Evolutionary conservation across 2,329 filamentous ascomycete species (phyloP).

Genomic region (Penicillium sp.): DNA sequence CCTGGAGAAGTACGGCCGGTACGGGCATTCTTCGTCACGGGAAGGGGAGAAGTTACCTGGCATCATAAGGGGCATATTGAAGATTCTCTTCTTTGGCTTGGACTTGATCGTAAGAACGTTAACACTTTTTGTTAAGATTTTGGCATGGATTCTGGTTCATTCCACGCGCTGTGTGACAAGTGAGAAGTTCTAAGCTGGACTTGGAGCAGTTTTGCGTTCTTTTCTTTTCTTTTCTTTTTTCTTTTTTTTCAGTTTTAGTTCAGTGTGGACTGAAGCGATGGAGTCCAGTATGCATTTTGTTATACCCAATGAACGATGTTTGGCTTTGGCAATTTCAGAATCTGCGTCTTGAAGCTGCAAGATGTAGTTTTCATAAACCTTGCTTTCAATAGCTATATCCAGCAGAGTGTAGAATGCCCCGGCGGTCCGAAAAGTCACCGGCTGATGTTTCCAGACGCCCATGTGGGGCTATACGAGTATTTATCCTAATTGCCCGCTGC

Average conservation of each 20-base stretch:
- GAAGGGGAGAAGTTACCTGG: conserved; percentile 43
- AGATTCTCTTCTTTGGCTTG: conserved; percentile 40
- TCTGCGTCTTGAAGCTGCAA: too few species aligned
- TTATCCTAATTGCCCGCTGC: too few species aligned
- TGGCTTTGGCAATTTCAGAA: not conserved
- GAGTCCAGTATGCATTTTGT: not conserved
- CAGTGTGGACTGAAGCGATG: not conserved
- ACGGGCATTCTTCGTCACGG: conserved; percentile 34
- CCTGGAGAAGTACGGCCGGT: conserved; percentile 46
- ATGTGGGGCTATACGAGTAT: too few species aligned
- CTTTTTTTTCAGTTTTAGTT: not conserved
- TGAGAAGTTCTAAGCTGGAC: conserved; percentile 39
- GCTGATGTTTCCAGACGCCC: too few species aligned
- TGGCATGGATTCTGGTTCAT: conserved; percentile 44
- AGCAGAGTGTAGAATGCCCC: too few species aligned
- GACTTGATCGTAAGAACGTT: conserved; percentile 39
- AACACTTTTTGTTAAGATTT: conserved; percentile 38
- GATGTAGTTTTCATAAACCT: too few species aligned
- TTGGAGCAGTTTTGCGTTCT: not conserved
- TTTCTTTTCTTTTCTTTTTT: not conserved
- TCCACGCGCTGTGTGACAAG: conserved; percentile 42
- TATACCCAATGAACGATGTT: not conserved
- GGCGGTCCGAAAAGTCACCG: too few species aligned
- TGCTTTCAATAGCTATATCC: too few species aligned
- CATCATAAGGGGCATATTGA: conserved; percentile 34